Percentiles rank a stretch among this genome's conserved stretches.
These are phyloP conservation scores for Ceratocystis lukuohia DNA, from an alignment of 2,329 filamentous ascomycete genomes.

Conservation along the genomic window DNA sequence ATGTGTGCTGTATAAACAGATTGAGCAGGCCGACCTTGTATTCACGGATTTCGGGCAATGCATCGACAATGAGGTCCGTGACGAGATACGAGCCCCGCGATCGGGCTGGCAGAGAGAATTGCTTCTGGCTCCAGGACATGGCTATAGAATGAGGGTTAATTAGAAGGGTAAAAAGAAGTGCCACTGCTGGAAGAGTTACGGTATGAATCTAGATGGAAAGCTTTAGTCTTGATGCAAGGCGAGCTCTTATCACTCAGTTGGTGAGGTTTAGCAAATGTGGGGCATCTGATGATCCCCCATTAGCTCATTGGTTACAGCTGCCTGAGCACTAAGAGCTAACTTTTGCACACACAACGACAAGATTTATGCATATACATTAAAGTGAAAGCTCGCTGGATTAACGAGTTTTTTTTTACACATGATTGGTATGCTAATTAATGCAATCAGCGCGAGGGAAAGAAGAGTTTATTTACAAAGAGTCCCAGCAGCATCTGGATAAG, in stretches of 20 bases:
- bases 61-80: conserved; percentile 57
- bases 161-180: conserved; percentile 16
- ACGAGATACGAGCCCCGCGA: conserved; percentile 80
- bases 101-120: conserved; percentile 62
- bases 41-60: conserved; percentile 63
- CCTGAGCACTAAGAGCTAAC: not conserved
- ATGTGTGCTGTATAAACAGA: conserved; percentile 91
- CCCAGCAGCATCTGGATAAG: no score
- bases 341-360: not conserved
- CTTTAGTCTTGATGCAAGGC: not conserved
- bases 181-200: not conserved
- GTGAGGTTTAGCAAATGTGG: not conserved
- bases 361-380: no score
- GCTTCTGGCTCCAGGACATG: conserved; percentile 76
- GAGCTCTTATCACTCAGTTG: not conserved
- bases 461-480: not conserved
- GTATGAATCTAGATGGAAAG: not conserved
- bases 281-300: not conserved
- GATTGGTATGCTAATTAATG: no score
- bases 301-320: not conserved
- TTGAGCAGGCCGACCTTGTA: conserved; percentile 82
- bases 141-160: conserved; percentile 13
- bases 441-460: not conserved
- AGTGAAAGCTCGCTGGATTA: no score
- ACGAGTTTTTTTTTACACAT: no score